These are phyloP conservation scores for Lentinula sp. DNA, from an alignment of 768 basidiomycete genomes.

Conservation along the genomic window DNA sequence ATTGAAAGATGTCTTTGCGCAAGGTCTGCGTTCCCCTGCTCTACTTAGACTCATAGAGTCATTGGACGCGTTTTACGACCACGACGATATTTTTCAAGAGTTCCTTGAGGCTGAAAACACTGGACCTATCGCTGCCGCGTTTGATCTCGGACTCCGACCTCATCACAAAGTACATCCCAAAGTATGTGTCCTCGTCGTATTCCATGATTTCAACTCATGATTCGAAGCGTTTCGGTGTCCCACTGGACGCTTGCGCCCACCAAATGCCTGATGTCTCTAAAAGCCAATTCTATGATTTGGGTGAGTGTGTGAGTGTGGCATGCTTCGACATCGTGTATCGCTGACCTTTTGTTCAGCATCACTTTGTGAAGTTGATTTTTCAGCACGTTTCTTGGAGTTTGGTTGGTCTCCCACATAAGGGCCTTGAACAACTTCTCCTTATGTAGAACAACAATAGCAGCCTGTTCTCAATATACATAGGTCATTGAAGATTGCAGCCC, in stretches of 20 bases:
- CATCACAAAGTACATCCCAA: constrained; percentile 27
- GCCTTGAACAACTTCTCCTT: too few species aligned
- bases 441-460: too few species aligned
- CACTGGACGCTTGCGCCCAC: constrained; percentile 20
- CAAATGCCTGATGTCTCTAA: constrained; percentile 29
- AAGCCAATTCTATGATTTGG: constrained; percentile 32
- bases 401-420: neutral
- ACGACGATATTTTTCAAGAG: constrained; percentile 27
- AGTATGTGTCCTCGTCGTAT: constrained; percentile 12
- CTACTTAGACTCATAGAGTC: constrained; percentile 29
- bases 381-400: constrained; percentile 8
- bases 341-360: neutral
- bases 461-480: too few species aligned
- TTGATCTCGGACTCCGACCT: constrained; percentile 22
- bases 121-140: constrained; percentile 13
- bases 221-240: constrained; percentile 27
- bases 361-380: constrained; percentile 4
- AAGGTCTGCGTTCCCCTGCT: constrained; percentile 25
- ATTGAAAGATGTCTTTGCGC: constrained; percentile 20
- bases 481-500: too few species aligned
- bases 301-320: constrained; percentile 18
- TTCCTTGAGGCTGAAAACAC: constrained; percentile 23
- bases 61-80: constrained; percentile 34
- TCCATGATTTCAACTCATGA: neutral
- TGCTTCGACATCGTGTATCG: neutral